Base-by-base conservation (phyloP, 371 early-diverging fungal genomes). In the Smittium mucronatum region DNA sequence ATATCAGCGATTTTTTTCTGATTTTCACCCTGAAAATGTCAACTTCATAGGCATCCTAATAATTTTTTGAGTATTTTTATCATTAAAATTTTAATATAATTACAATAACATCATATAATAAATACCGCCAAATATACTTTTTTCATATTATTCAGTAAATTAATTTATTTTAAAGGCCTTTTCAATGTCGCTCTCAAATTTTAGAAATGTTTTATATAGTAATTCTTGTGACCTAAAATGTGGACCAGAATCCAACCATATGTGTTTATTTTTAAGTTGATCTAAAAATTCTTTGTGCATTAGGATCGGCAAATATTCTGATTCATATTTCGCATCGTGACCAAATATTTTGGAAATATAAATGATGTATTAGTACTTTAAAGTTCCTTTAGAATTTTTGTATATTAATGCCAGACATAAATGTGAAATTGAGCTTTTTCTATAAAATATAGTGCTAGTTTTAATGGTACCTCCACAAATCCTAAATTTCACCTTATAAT, bases 1-100 rank as follows among this genome's bases (percentile, higher is more conserved):
- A 47, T 47, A 47, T 47, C 47, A 5, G 21, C 11, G 5, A 47
- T 59, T 21, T 59, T 28, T 21, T 26, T 5, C 25, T 26, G 5
- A 16, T 16, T 16, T 26, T 59, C 28, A 26, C 59, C 59, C 26
- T 28, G 28, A 16, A 28, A 15, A 26, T 21, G 26, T 28, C 59
- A 59, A 21, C 59, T 59, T 15, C 25, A 59, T 26, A 59, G 59
- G 26, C 59, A 59, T 16, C 59, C 59, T 59, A 59, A 59, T 47
- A 47, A 11, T 11, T 11, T 11, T 2, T n/a, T 21, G 26, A 59
- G 59, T 59, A 16, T 59, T 47, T 47, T 47, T 47, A 47, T 47
- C 21, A 47, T 5, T 47, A 47, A 47, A 47, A 47, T 47, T 11
- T 47, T 47, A 47, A 47, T 47, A 47, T 11, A 47, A 11, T 21